Base-by-base conservation (phyloP, 2,329 filamentous ascomycete species). In the Aspergillus piperis region DNA sequence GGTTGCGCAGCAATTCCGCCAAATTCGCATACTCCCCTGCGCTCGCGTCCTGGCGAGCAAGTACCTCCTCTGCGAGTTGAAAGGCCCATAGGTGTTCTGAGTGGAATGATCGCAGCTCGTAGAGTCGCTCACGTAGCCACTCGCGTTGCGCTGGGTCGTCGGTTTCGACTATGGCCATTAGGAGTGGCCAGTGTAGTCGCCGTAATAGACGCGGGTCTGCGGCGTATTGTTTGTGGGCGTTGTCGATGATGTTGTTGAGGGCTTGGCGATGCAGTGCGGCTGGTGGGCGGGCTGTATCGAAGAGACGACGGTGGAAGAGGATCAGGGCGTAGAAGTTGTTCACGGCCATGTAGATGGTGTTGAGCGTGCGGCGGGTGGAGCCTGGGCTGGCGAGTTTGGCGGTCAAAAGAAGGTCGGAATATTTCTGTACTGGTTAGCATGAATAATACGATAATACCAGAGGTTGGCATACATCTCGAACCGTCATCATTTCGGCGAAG, bases 271-370 rank as follows among this genome's bases (percentile, higher is more conserved):
- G 69, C 5, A 75, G 58, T 2, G 63, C 39, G 0, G 64, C 50
- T 1, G 70, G 67, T 2, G 64, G 54, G 11, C 55, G 53, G 13
- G 63, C 57, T 7, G 66, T 62, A 27, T 64, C 68, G 8, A 77
- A 68, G 2, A 75, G 63, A 8, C 72, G 70, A 23, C 72, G 72
- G 38, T 75, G 73, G 32, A 71, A 68, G 8, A 77, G 59, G 2
- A 75, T 61, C 52, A 75, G 72, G 2, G 69, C 70, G 51, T 76
- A 74, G 32, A 74, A 74, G n/a, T 67, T 71, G 50, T 66, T 68
- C 8, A 73, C 72, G 2, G 69, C 73, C 64, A 75, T 68, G 47
- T 73, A 72, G 23, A 76, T 74, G 2, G 73, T 77, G 62, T 72
- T 71, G 17, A 76, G 62, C 2, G 74, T 72, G 42, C 74, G 73